Percentiles rank a stretch among this genome's conserved stretches.
Conservation (phyloP, 495 filamentous ascomycete species). For the Podospora australis region DNA sequence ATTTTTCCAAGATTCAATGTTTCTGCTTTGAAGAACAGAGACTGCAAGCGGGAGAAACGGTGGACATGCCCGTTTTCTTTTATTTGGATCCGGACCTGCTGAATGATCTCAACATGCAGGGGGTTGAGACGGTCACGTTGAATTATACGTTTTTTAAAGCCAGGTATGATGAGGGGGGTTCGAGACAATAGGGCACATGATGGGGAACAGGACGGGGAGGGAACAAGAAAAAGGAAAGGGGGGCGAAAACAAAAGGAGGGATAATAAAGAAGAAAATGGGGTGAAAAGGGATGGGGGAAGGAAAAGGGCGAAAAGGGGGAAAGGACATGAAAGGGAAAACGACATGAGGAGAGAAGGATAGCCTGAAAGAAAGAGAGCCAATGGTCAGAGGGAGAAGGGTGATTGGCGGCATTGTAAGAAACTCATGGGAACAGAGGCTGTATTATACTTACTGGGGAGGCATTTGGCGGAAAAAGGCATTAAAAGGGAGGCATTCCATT, state of each 20-base stretch:
- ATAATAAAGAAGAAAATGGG: background rate
- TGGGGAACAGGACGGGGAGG: background rate
- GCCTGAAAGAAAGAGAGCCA: too few relatives aligned
- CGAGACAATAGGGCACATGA: background rate
- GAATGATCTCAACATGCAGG: conserved; percentile 85
- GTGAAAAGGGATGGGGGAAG: background rate
- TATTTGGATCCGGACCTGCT: conserved; percentile 96
- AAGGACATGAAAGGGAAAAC: background rate
- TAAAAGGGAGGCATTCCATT: too few relatives aligned
- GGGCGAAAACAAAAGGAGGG: background rate
- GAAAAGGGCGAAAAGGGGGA: background rate
- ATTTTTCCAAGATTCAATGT: conserved; percentile 99
- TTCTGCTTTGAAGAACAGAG: conserved; percentile 98
- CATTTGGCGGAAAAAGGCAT: too few relatives aligned
- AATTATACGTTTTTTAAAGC: conserved; percentile 92
- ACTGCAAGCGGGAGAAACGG: conserved; percentile 88
- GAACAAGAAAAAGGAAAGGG: background rate
- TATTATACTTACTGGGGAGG: too few relatives aligned
- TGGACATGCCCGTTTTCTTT: conserved; percentile 99
- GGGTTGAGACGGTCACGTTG: conserved; percentile 88
- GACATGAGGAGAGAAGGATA: background rate
- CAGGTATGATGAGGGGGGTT: conserved; percentile 1
- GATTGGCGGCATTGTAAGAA: too few relatives aligned
- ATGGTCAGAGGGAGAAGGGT: too few relatives aligned
- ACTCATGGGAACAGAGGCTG: too few relatives aligned